phyloP scores from a whole-genome alignment of 192 early-diverging fungal genomes.

The Podila clonocystis region DNA sequence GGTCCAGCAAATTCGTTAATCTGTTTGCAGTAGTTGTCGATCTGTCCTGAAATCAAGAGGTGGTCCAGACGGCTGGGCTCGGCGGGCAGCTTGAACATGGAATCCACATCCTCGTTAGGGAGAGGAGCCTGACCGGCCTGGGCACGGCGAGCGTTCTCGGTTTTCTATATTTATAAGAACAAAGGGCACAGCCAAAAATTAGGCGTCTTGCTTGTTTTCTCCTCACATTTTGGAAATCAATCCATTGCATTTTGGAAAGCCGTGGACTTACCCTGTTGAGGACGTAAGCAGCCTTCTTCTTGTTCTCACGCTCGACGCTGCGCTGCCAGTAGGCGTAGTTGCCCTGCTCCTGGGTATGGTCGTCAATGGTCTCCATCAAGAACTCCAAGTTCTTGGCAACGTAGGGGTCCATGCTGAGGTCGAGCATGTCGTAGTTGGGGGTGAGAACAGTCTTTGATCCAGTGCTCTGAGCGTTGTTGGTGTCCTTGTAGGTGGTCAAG shows the following conservation, averaged over 20 bases:
- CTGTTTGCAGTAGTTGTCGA: slow-evolving; percentile 93
- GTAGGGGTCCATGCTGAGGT: slow-evolving; percentile 85
- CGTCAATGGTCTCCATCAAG: slow-evolving; percentile 87
- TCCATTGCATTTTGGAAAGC: background rate
- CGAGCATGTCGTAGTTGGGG: slow-evolving; percentile 76
- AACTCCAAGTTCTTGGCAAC: slow-evolving; percentile 89
- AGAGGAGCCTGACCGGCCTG: slow-evolving; percentile 73
- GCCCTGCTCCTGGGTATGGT: slow-evolving; percentile 89
- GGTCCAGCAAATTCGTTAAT: slow-evolving; percentile 95
- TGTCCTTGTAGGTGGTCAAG: slow-evolving; percentile 63
- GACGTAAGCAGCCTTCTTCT: slow-evolving; percentile 71
- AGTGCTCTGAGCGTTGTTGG: slow-evolving; percentile 4
- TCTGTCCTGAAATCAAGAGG: slow-evolving; percentile 89
- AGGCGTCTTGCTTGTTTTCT: background rate
- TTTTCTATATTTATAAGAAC: slow-evolving; percentile 52
- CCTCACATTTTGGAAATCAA: background rate
- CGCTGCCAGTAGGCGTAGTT: slow-evolving; percentile 97
- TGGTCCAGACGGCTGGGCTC: slow-evolving; percentile 94
- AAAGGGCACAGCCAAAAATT: slow-evolving; percentile 25
- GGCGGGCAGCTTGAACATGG: slow-evolving; percentile 73
- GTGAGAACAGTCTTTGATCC: slow-evolving; percentile 57
- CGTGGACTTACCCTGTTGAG: slow-evolving; percentile 62
- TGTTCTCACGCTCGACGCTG: slow-evolving; percentile 87
- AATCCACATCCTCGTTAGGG: slow-evolving; percentile 82
- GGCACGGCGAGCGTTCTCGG: slow-evolving; percentile 78